Percentiles rank a stretch among this genome's conserved stretches.
Evolutionary conservation across 2,329 filamentous ascomycete genomes (phyloP).

Genomic region (Trichophyton equinum): DNA sequence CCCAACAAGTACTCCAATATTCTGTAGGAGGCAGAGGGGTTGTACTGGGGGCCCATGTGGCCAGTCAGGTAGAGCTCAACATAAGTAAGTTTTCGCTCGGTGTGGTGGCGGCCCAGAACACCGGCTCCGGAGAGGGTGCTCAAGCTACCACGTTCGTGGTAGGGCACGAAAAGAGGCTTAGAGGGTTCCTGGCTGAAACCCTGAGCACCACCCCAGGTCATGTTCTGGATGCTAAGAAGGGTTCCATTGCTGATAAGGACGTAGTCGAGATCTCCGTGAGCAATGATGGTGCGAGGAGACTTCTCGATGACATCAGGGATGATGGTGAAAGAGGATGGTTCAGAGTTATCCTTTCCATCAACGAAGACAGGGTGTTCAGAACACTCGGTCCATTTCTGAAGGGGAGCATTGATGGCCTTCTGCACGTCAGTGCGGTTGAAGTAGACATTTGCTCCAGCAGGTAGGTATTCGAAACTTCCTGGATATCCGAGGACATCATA

Average conservation of each 20-base stretch:
- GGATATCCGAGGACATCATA: constrained; percentile 61
- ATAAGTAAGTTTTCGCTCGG: constrained; percentile 64
- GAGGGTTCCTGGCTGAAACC: constrained; percentile 53
- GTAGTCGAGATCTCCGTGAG: constrained; percentile 58
- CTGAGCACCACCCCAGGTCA: constrained; percentile 61
- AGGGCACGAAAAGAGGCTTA: constrained; percentile 57
- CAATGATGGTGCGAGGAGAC: constrained; percentile 61
- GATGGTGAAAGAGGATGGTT: constrained; percentile 43
- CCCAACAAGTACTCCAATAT: constrained; percentile 63
- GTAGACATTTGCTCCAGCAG: constrained; percentile 51
- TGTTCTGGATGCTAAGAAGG: constrained; percentile 62
- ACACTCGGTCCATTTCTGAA: constrained; percentile 47
- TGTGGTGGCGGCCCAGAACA: constrained; percentile 55
- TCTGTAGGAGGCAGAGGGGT: constrained; percentile 41
- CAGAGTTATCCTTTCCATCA: constrained; percentile 30
- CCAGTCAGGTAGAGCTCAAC: constrained; percentile 52
- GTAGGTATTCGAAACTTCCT: constrained; percentile 51
- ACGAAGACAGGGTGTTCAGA: constrained; percentile 35
- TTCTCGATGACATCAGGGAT: constrained; percentile 61
- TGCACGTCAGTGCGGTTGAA: constrained; percentile 62
- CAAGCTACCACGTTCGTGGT: constrained; percentile 38
- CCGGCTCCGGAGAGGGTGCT: constrained; percentile 48
- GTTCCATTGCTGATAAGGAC: constrained; percentile 57
- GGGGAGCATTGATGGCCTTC: constrained; percentile 52
- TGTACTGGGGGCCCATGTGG: constrained; percentile 41